Base-by-base conservation (phyloP, 306 rosid genomes). In the Cicer judaicum region DNA sequence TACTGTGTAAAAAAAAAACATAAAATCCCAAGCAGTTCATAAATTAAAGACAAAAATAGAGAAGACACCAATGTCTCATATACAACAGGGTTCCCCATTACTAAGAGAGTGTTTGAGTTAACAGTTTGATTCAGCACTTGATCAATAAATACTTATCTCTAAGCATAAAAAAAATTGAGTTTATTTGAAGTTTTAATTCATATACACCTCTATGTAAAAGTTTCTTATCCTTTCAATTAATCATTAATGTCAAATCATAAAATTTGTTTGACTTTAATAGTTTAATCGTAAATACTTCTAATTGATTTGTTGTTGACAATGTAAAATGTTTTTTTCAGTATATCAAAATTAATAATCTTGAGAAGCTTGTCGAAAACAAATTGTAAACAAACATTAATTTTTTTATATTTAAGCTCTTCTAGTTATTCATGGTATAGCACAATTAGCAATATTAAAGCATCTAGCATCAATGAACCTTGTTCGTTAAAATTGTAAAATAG, bases 1-100 rank as follows among this genome's bases (percentile, higher is more conserved):
- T 80, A 93, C 98, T 93, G 88, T 57, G 10, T 53, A 46, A 69
- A 64, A 63, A 46, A 10, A 67, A 10, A 16, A 1, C 7, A 68
- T 59, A 8, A 60, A 64, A 64, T 18, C 5, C 0, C 1, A 49
- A 19, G 2, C 36, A 70, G 70, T 77, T 55, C 54, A 53, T 36
- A 39, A 29, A 49, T 62, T 44, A 62, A 24, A 40, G 67, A 48
- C 2, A 43, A 43, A 68, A 24, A 18, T 11, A 69, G 61, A 66
- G 12, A 70, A 7, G 12, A 63, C 61, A 8, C 10, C 68, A 64
- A 64, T n/a, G 34, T 29, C 42, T 16, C 63, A 42, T 10, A 21
- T 56, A 72, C 36, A 59, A 43, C 16, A 61, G 5, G 8, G 14
- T 18, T 60, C 29, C 55, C 59, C 7, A 2, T 61, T 13, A 38